phyloP scores from a whole-genome alignment of 441 rosid genomes.

The Capsella rubella region DNA sequence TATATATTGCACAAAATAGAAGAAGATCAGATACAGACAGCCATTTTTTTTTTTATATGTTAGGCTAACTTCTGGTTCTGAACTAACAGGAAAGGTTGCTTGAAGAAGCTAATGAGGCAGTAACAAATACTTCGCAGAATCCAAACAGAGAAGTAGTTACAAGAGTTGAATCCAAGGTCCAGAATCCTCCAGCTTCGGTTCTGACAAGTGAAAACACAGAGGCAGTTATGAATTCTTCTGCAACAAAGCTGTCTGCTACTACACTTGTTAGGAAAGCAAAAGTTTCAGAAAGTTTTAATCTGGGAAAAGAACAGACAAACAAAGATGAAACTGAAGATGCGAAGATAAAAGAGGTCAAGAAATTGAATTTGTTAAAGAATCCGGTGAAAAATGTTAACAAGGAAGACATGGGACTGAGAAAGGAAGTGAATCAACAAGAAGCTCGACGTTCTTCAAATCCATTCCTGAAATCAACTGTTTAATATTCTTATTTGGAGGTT shows the following conservation, averaged over 20 bases:
- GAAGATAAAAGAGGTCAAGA: conserved; percentile 33
- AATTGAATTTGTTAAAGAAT: conserved; percentile 48
- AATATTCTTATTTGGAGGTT: conserved; percentile 31
- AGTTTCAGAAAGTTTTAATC: conserved; percentile 41
- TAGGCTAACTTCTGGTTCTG: conserved; percentile 17
- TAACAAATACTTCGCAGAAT: conserved; percentile 30
- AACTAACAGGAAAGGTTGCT: conserved; percentile 76
- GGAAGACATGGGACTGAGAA: conserved; percentile 43
- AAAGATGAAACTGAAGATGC: conserved; percentile 36
- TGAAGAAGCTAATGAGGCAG: conserved; percentile 52
- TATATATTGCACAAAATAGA: neutral
- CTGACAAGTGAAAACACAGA: conserved; percentile 51
- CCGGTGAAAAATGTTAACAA: conserved; percentile 35
- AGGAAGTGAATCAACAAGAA: conserved; percentile 43
- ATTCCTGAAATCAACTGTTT: conserved; percentile 54
- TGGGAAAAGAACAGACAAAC: conserved; percentile 41
- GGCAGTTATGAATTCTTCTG: conserved; percentile 40
- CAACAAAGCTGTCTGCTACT: conserved; percentile 27
- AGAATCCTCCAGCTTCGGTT: conserved; percentile 40
- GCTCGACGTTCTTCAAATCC: conserved; percentile 58
- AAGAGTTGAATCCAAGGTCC: conserved; percentile 40
- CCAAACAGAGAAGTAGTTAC: conserved; percentile 26
- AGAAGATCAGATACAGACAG: neutral
- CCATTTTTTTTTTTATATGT: neutral
- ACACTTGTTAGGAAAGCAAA: conserved; percentile 49